Evolutionary conservation across 139 green algal species (phyloP), one percentile per base, ranked within the genome.

Genomic region (Picochlorum sp.): DNA sequence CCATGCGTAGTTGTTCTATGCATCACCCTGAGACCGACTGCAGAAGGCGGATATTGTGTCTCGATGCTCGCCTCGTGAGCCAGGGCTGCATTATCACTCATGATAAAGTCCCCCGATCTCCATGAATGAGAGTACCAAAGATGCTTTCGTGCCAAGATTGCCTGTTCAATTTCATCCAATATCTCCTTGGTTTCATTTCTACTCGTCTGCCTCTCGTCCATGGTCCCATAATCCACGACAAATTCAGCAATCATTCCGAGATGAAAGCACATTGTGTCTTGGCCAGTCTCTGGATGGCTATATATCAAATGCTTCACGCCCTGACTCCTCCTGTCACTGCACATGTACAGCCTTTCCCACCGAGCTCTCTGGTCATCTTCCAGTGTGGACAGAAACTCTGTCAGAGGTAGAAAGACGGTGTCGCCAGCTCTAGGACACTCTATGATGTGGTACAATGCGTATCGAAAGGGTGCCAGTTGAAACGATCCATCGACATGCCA

Each of bases 401-500:
- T 20, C 57, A 81, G 56, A 4, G 72, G 58, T 2, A 61, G 62
- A 55, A 81, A 81, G 6, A 61, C 40, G 29, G 73, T 78, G 25
- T 45, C 59, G 16, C 70, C 70, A 31, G 59, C 22, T 14, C 20
- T 37, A 2, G 67, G 67, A 16, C 50, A 43, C 12, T 28, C 28
- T 13, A 54, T 32, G 5, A 78, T 76, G 59, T 80, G 70, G 40
- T 80, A 80, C 4, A 68, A 55, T 4, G 64, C 59, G 20, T 80
- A 22, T 26, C 10, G n/a, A 53, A 80, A 81, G n/a, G 73, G 73
- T 9, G 44, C 39, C 4, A 30, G 16, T 68, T 73, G 62, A 53
- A 81, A 81, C 36, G 22, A 55, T 28, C 74, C 74, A 45, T 81
- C 74, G 1, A 81, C 67, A 50, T 81, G 74, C 71, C 67, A 81